These are phyloP conservation scores for Aspergillus terreus DNA, from an alignment of 2,329 filamentous ascomycete genomes.

Conservation along the genomic window DNA sequence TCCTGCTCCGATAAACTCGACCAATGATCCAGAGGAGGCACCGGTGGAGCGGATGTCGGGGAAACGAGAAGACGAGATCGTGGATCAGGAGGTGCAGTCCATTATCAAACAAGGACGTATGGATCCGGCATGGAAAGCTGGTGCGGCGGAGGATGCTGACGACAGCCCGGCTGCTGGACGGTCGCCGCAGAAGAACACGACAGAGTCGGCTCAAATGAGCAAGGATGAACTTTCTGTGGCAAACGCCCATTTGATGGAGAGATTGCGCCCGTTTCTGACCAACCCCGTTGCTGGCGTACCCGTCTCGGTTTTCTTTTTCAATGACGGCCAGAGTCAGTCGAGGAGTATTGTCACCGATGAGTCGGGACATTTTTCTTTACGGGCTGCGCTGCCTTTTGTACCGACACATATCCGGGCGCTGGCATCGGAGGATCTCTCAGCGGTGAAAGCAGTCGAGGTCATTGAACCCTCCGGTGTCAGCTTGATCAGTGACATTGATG, in stretches of 20 bases:
- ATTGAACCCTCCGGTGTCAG: constrained; percentile 79
- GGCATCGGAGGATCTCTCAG: constrained; percentile 79
- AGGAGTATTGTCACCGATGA: constrained; percentile 82
- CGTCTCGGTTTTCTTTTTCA: constrained; percentile 94
- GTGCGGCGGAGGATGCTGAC: constrained; percentile 47
- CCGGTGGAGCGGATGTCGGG: constrained; percentile 26
- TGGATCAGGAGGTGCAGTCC: constrained; percentile 69
- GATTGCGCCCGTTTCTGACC: constrained; percentile 84
- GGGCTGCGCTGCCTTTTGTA: constrained; percentile 80
- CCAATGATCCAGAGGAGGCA: constrained; percentile 26
- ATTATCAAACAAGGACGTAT: constrained; percentile 71
- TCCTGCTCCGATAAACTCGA: constrained; percentile 56
- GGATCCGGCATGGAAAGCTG: constrained; percentile 65
- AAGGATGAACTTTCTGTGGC: constrained; percentile 73
- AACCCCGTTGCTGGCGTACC: constrained; percentile 72
- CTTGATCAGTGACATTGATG: constrained; percentile 94
- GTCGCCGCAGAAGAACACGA: constrained; percentile 41
- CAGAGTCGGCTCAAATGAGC: constrained; percentile 51
- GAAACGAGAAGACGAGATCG: constrained; percentile 60
- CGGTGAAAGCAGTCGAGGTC: constrained; percentile 71
- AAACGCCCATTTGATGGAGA: constrained; percentile 82
- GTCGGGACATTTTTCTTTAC: constrained; percentile 78
- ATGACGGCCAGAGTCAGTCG: constrained; percentile 76
- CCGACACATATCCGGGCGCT: constrained; percentile 86
- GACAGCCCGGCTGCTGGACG: constrained; percentile 22